Percentiles rank a stretch among this genome's conserved stretches.
phyloP scores from a whole-genome alignment of 768 basidiomycete species.

The Cystobasidium ongulense region DNA sequence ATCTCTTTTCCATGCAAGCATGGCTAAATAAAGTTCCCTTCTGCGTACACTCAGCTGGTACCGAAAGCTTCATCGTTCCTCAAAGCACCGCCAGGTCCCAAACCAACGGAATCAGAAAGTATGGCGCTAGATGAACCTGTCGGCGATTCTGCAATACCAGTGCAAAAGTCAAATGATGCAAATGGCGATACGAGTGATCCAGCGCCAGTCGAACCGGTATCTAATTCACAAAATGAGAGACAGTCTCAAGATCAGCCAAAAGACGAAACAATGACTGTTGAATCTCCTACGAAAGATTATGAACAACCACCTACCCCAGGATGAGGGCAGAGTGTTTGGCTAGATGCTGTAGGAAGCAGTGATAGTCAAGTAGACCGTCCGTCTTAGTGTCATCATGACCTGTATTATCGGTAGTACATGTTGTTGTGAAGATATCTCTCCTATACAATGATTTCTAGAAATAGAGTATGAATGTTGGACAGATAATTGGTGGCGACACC shows the following conservation, averaged over 20 bases:
- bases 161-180: background rate
- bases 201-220: background rate
- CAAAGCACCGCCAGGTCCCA: background rate
- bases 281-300: background rate
- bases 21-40: background rate
- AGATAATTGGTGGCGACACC: too few relatives aligned
- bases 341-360: background rate
- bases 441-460: too few relatives aligned
- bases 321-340: background rate
- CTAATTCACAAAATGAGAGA: background rate
- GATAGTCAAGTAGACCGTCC: too few relatives aligned
- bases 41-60: background rate
- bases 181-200: background rate
- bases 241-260: background rate
- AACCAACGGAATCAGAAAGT: background rate
- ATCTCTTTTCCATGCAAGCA: too few relatives aligned
- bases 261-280: background rate
- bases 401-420: too few relatives aligned
- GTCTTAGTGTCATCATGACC: too few relatives aligned
- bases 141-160: background rate
- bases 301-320: constrained; percentile 7
- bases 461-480: too few relatives aligned
- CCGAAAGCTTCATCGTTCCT: background rate
- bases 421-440: too few relatives aligned
- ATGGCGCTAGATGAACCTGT: background rate